Evolutionary conservation across 768 basidiomycete genomes (phyloP).

Genomic region (Clavaria fumosa): DNA sequence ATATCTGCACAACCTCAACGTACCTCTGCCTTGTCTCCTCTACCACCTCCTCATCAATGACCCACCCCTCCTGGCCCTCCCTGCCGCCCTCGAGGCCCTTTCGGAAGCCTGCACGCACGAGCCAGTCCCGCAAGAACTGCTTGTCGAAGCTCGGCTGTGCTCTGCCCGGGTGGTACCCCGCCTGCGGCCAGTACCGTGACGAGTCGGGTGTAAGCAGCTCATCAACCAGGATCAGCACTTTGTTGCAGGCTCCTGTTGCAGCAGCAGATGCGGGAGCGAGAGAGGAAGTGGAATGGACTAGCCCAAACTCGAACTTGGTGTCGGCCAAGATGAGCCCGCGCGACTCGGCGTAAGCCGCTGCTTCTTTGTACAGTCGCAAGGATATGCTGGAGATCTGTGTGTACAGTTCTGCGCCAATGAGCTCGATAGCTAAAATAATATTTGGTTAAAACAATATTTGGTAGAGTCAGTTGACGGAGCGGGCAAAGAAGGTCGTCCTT

Average conservation of each 20-base stretch:
- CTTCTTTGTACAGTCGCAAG: slow-evolving; percentile 53
- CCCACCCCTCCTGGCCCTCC: slow-evolving; percentile 58
- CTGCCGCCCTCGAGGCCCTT: slow-evolving; percentile 70
- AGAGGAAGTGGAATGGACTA: slow-evolving; percentile 30
- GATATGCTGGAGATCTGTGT: slow-evolving; percentile 42
- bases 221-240: slow-evolving; percentile 74
- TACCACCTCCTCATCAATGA: slow-evolving; percentile 62
- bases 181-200: slow-evolving; percentile 88
- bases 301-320: slow-evolving; percentile 97
- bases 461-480: no score
- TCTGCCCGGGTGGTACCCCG: slow-evolving; percentile 54
- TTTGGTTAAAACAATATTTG: no score
- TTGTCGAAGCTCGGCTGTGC: slow-evolving; percentile 91
- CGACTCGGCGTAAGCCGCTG: slow-evolving; percentile 54
- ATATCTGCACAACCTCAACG: slow-evolving; percentile 51
- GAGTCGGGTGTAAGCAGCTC: slow-evolving; percentile 97
- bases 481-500: no score
- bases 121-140: slow-evolving; percentile 88
- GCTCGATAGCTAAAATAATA: slow-evolving; percentile 47
- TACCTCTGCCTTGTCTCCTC: slow-evolving; percentile 67
- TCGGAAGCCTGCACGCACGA: slow-evolving; percentile 55
- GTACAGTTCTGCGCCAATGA: slow-evolving; percentile 56
- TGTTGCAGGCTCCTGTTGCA: no score
- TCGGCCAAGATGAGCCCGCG: slow-evolving; percentile 90
- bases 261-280: no score